Base-by-base conservation (phyloP, 1,139 yeast genomes). In the Meyerozyma carpophila region DNA sequence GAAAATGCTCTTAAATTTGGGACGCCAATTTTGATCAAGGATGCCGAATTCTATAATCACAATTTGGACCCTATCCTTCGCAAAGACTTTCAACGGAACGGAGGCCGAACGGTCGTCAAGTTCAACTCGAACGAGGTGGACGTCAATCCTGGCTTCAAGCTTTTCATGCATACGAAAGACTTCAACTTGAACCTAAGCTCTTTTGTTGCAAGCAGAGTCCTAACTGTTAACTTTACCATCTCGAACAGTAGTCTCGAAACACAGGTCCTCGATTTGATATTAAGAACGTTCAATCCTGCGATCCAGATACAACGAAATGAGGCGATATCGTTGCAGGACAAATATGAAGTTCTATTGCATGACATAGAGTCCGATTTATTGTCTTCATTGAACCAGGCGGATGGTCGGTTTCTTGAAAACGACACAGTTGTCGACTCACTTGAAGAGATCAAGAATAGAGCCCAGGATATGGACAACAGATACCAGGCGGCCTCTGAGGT, bases 1-100 rank as follows among this genome's bases (percentile, higher is more conserved):
- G 96, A 89, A 57, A 85, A 89, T 56, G 83, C 95, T 0, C 61
- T 91, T 25, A 69, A 94, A 48, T 91, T 91, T 68, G 98, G 98
- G 8, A 90, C 89, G 4, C 57, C 77, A 0, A 66, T 91, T 8
- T 58, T 91, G 10, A 74, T 91, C 27, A 81, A 79, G 52, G 94
- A 91, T 61, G 89, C 91, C 3, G 97, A 91, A 56, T 68, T 75
- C 52, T 81, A 79, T 56, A 93, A 91, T 58, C 95, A 97, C 0
- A 65, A 86, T 10, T 57, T 91, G 20, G 79, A 79, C 46, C 71
- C 84, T 0, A 61, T 91, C 2, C 63, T 93, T 39, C 72, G 81
- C 43, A 68, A 69, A 39, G 95, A 88, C 48, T 71, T 79, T 34
- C 75, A 73, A 37, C 68, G 73, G 29, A 73, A 83, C 37, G 96